These are phyloP conservation scores for Fusarium sp. DNA, from an alignment of 2,329 filamentous ascomycete genomes.

Conservation along the genomic window DNA sequence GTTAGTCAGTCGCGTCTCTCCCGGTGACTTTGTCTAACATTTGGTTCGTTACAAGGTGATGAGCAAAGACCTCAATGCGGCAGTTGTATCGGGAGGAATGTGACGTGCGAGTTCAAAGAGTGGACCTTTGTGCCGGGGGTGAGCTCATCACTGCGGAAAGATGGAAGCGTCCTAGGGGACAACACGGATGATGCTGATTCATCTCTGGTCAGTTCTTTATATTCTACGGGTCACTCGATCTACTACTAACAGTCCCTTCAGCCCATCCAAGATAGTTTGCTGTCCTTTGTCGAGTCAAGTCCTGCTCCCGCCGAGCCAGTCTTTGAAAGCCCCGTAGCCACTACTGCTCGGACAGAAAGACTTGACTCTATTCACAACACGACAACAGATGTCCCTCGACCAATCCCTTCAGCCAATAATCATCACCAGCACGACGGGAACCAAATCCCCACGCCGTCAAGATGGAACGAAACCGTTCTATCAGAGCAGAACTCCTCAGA, in stretches of 20 bases:
- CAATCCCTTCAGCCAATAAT: not conserved
- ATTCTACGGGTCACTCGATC: rapidly evolving
- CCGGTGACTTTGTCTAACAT: not conserved
- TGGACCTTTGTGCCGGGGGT: slow-evolving; percentile 26
- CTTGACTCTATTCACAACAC: not conserved
- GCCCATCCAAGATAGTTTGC: slow-evolving; percentile 1
- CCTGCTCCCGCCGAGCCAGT: not conserved
- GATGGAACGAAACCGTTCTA: slow-evolving; percentile 21
- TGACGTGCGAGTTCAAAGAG: slow-evolving; percentile 28
- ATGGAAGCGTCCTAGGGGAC: not conserved
- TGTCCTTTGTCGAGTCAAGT: slow-evolving; percentile 8
- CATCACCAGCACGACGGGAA: slow-evolving; percentile 5
- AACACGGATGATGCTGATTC: not conserved
- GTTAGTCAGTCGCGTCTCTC: not conserved
- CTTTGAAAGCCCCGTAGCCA: not conserved
- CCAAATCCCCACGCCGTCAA: slow-evolving; percentile 9
- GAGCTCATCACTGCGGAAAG: not conserved
- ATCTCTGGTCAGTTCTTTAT: not conserved
- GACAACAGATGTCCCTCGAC: not conserved
- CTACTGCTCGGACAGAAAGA: not conserved
- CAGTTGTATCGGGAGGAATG: slow-evolving; percentile 21
- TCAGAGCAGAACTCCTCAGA: slow-evolving; percentile 20
- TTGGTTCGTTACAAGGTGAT: not conserved
- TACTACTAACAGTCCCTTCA: not conserved
- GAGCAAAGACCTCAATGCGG: slow-evolving; percentile 28